Evolutionary conservation across 305 asterid genomes (phyloP), one percentile per base, ranked within the genome.

Genomic region (Rubia tinctorum): DNA sequence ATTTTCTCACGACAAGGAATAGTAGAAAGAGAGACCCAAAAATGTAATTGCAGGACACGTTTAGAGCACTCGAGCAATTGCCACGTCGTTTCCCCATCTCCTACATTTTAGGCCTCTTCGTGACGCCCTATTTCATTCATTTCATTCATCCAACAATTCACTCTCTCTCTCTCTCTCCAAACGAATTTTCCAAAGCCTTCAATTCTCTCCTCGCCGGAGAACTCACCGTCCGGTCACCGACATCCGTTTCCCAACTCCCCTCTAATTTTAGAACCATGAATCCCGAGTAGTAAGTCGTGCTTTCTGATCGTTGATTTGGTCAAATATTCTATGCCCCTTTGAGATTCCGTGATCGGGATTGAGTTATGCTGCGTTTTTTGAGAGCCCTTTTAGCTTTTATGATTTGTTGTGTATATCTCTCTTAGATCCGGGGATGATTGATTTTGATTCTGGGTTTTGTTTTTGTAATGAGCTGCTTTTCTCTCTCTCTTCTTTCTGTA

Each of bases 211-310:
- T 64, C 68, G 74, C 72, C 76, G 82, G 76, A 20, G 75, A 72
- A 72, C 68, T 8, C n/a, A 44, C 58, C 79, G 12, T 39, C 7
- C 77, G 23, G 22, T 12, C 67, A 25, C 55, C 13, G 5, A 67
- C 69, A 18, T 4, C 4, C 5, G 18, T 8, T 14, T 17, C 37
- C 18, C 40, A 13, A 34, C 4, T 30, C 49, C 9, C 27, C n/a
- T 7, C n/a, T 59, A 2, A 17, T 63, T 14, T 71, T 42, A 7
- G 43, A 55, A 9, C 30, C 78, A 89, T 89, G 95, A 89, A 87
- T 87, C 90, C 91, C 6, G 91, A 89, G 81, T 89, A 89, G 95
- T 89, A 81, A 86, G 86, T 82, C 2, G 1, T 15, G 9, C 42
- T 34, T 5, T 63, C 11, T 25, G 44, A 27, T 62, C 25, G 34